Conservation (phyloP, 805 yeast genomes). For the Kuraishia molischiana region DNA sequence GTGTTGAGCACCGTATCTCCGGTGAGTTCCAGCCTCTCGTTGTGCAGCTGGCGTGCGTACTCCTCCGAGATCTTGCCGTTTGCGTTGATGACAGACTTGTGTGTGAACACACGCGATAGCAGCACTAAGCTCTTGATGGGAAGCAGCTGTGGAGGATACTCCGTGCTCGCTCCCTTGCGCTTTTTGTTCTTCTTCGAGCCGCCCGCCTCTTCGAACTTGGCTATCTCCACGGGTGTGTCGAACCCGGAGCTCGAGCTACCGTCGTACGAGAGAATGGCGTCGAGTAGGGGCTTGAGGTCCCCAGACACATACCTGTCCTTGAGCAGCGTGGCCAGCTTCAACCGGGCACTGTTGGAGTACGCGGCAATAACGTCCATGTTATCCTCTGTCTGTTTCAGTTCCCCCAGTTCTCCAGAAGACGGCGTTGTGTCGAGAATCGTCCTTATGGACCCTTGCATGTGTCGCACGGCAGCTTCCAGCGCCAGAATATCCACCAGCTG, state of each 20-base stretch:
- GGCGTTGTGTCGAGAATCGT: constrained; percentile 50
- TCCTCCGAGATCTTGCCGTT: constrained; percentile 42
- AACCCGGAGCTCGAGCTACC: constrained; percentile 9
- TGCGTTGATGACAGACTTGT: constrained; percentile 61
- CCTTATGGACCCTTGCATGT: constrained; percentile 40
- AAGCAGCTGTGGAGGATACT: constrained; percentile 66
- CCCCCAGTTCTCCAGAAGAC: constrained; percentile 29
- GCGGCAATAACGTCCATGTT: constrained; percentile 36
- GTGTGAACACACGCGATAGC: constrained; percentile 67
- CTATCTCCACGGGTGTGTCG: not conserved
- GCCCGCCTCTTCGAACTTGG: not conserved
- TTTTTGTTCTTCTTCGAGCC: constrained; percentile 6
- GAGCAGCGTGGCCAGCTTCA: constrained; percentile 51
- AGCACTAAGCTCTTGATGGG: constrained; percentile 48
- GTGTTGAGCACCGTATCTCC: constrained; percentile 82
- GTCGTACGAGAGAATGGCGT: constrained; percentile 39
- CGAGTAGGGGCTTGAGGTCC: constrained; percentile 36
- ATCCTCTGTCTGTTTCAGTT: constrained; percentile 13
- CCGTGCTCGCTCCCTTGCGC: constrained; percentile 8
- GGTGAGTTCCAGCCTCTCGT: constrained; percentile 82
- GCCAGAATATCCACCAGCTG: constrained; percentile 14
- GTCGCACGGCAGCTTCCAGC: constrained; percentile 43
- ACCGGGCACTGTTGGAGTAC: constrained; percentile 39
- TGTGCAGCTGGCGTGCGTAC: constrained; percentile 55
- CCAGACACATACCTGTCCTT: constrained; percentile 42